A percentile compares a stretch with the other conserved stretches of the same genome.
Conservation (phyloP, 768 basidiomycete genomes). For the Exidia glandulosa region DNA sequence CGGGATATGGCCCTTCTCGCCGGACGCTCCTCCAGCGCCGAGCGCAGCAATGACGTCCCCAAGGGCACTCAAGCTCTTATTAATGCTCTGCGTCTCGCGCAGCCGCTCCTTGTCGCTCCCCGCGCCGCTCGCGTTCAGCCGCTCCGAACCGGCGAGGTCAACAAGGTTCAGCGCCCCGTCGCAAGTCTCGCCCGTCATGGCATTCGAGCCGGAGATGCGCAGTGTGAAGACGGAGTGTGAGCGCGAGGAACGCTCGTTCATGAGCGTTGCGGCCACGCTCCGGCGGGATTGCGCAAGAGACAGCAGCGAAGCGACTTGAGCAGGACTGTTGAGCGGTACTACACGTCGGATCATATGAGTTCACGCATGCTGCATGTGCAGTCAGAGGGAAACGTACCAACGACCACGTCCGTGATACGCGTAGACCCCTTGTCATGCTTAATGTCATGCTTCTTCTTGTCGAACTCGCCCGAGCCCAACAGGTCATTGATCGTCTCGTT, state of each 20-base stretch:
- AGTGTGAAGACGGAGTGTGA: constrained; percentile 91
- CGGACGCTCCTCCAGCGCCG: constrained; percentile 59
- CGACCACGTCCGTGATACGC: constrained; percentile 73
- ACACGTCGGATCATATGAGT: not conserved
- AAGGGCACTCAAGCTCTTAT: constrained; percentile 81
- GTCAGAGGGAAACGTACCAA: constrained; percentile 20
- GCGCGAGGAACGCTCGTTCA: constrained; percentile 91
- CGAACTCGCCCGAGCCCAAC: constrained; percentile 69
- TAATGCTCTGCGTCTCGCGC: constrained; percentile 88
- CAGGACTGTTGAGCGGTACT: constrained; percentile 59
- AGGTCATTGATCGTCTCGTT: constrained; percentile 94
- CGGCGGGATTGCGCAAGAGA: constrained; percentile 67
- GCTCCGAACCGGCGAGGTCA: constrained; percentile 89
- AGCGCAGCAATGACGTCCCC: constrained; percentile 91
- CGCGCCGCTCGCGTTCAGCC: constrained; percentile 66
- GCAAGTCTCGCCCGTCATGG: constrained; percentile 61
- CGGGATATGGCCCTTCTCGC: constrained; percentile 76
- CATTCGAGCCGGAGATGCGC: constrained; percentile 66
- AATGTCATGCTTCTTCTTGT: constrained; percentile 92
- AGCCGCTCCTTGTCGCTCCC: constrained; percentile 74
- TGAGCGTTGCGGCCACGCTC: constrained; percentile 82
- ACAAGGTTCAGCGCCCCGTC: constrained; percentile 85
- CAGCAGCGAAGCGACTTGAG: constrained; percentile 68
- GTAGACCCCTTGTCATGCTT: constrained; percentile 80
- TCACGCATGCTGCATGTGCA: not conserved